A percentile compares a stretch with the other conserved stretches of the same genome.
phyloP scores from a whole-genome alignment of 495 filamentous ascomycete genomes.

The Penicillium silybi region DNA sequence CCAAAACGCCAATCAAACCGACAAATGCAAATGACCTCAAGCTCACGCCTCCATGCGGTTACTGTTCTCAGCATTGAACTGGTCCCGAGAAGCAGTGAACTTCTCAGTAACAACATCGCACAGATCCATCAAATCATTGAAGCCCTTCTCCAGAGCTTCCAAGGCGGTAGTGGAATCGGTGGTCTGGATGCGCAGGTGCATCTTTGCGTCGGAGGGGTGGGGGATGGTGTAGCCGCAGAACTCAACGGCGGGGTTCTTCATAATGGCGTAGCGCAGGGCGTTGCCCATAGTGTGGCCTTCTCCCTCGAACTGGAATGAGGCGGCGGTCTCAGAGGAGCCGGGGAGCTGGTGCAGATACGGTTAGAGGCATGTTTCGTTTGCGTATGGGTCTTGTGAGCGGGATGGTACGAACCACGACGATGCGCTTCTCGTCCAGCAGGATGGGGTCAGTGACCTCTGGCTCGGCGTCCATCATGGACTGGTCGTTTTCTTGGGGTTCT shows the following conservation, averaged over 20 bases:
- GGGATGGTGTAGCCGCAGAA: slow-evolving; percentile 98
- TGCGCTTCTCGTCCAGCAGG: slow-evolving; percentile 48
- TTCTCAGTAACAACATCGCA: slow-evolving; percentile 89
- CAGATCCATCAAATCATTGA: slow-evolving; percentile 80
- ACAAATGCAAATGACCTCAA: slow-evolving; percentile 13
- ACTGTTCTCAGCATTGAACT: slow-evolving; percentile 49
- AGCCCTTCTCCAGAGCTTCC: slow-evolving; percentile 83
- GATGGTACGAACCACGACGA: slow-evolving; percentile 53
- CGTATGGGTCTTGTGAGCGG: neutral
- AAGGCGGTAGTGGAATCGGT: slow-evolving; percentile 78
- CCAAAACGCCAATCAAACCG: neutral
- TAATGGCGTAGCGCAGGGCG: slow-evolving; percentile 88
- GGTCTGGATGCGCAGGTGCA: slow-evolving; percentile 96
- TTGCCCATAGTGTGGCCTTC: slow-evolving; percentile 97
- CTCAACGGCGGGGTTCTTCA: slow-evolving; percentile 97
- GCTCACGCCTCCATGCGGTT: slow-evolving; percentile 36
- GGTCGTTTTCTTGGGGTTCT: slow-evolving; percentile 31
- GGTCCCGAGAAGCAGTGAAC: slow-evolving; percentile 64
- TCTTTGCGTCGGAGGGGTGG: slow-evolving; percentile 90
- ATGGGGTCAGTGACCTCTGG: slow-evolving; percentile 35
- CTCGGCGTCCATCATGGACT: slow-evolving; percentile 53
- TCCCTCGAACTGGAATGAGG: slow-evolving; percentile 82
- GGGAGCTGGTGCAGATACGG: slow-evolving; percentile 51
- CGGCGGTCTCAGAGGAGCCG: slow-evolving; percentile 65
- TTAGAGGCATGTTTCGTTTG: neutral